Conservation (phyloP, 1,284 basidiomycete genomes). For the Chalciporus sp. region DNA sequence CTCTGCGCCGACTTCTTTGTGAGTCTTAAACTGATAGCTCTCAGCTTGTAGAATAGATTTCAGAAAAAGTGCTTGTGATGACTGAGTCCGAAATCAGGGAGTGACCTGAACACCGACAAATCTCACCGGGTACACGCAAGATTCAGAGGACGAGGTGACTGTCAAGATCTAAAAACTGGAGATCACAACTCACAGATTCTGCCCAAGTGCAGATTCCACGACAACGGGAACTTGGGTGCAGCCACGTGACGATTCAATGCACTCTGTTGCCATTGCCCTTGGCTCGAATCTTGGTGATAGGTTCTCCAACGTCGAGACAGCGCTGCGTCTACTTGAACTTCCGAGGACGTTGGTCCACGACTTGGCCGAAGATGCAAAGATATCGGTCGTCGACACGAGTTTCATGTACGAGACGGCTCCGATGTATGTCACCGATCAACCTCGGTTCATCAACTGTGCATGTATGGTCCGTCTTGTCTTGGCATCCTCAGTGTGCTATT, state of each 20-base stretch:
- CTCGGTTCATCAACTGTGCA: constrained; percentile 88
- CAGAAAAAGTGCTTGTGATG: no score
- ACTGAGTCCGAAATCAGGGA: no score
- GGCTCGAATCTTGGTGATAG: constrained; percentile 93
- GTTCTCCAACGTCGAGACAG: constrained; percentile 75
- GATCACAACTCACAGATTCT: constrained; percentile 55
- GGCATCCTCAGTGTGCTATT: not conserved
- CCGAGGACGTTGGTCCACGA: constrained; percentile 25
- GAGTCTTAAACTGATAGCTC: no score
- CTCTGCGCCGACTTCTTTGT: no score
- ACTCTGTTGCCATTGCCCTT: constrained; percentile 72
- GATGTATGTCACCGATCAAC: constrained; percentile 95
- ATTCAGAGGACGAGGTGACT: constrained; percentile 46
- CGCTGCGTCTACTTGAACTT: constrained; percentile 18
- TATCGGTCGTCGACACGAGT: constrained; percentile 75
- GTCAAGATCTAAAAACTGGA: constrained; percentile 75
- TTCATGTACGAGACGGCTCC: constrained; percentile 94
- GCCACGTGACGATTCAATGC: constrained; percentile 38
- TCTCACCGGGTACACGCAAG: no score
- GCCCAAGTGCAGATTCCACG: constrained; percentile 38
- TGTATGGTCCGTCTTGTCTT: constrained; percentile 61
- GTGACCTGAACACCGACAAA: no score
- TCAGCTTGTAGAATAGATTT: no score
- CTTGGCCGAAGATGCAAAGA: constrained; percentile 24
- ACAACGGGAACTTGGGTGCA: not conserved